A percentile compares a stretch with the other conserved stretches of the same genome.
These are phyloP conservation scores for Vigna nakashimae DNA, from an alignment of 306 rosid genomes.

Conservation along the genomic window DNA sequence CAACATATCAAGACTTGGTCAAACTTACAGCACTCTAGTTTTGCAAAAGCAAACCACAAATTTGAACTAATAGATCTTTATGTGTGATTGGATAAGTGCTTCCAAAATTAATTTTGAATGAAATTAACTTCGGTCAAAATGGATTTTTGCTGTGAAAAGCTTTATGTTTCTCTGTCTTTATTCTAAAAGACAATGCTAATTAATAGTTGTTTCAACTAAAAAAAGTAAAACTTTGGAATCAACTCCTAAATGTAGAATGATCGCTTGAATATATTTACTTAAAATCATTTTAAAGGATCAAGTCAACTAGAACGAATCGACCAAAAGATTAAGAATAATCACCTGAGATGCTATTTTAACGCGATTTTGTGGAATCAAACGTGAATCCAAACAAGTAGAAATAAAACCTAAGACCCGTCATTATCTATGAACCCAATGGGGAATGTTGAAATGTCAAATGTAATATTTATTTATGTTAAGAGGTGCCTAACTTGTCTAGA, in stretches of 20 bases:
- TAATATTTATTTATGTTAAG: no score
- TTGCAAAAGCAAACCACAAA: slow-evolving; percentile 19
- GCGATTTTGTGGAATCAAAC: not conserved
- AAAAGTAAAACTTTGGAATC: no score
- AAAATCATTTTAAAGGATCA: no score
- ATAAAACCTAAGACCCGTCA: slow-evolving; percentile 10
- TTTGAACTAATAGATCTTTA: not conserved
- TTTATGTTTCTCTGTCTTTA: not conserved
- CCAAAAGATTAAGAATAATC: not conserved
- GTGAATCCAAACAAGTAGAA: slow-evolving; percentile 1
- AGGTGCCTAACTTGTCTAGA: no score
- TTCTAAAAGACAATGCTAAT: not conserved
- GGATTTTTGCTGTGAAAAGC: not conserved
- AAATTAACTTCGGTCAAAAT: not conserved
- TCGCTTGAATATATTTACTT: no score
- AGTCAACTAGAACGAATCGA: not conserved
- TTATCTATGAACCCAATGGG: slow-evolving; percentile 15
- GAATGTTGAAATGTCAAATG: no score
- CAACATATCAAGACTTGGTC: slow-evolving; percentile 14
- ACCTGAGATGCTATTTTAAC: not conserved
- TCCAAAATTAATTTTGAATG: not conserved
- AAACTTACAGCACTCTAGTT: not conserved
- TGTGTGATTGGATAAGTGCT: not conserved
- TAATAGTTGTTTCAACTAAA: not conserved
- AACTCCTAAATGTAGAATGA: no score